Evolutionary conservation across 179 eudicot genomes (phyloP).

Genomic region (Spergularia azorica): DNA sequence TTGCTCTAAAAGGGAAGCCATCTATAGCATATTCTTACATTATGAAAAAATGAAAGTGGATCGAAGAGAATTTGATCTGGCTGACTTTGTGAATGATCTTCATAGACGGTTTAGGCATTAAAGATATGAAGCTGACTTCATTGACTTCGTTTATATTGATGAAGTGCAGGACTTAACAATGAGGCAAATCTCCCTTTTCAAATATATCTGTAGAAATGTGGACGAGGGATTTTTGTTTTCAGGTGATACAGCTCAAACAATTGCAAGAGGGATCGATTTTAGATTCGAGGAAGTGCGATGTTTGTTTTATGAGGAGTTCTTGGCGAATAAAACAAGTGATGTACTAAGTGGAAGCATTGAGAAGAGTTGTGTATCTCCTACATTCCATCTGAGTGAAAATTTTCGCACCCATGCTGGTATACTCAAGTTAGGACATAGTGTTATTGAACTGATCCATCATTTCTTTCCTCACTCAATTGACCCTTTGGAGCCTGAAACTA

Average conservation of each 20-base stretch:
- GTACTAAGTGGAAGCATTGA: conserved; percentile 32
- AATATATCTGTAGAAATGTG: conserved; percentile 61
- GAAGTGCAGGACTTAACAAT: conserved; percentile 80
- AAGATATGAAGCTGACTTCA: conserved; percentile 42
- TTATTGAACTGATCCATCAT: conserved; percentile 53
- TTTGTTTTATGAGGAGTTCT: conserved; percentile 60
- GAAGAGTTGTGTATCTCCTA: conserved; percentile 54
- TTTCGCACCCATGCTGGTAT: conserved; percentile 82
- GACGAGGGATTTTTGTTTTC: conserved; percentile 79
- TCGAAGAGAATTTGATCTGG: conserved; percentile 61
- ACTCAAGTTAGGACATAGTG: conserved; percentile 62
- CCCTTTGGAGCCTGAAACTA: conserved; percentile 58
- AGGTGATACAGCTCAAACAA: conserved; percentile 86
- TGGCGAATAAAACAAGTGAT: conserved; percentile 33
- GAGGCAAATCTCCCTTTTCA: conserved; percentile 68
- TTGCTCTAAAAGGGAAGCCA: conserved; percentile 38
- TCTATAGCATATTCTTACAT: conserved; percentile 52
- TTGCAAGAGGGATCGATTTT: conserved; percentile 76
- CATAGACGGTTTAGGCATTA: conserved; percentile 46
- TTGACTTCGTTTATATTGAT: conserved; percentile 73
- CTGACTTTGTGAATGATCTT: conserved; percentile 74
- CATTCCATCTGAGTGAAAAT: conserved; percentile 51
- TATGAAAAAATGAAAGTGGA: conserved; percentile 66
- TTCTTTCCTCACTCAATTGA: conserved; percentile 61
- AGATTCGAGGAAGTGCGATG: conserved; percentile 66